Conservation (phyloP, 148 eudicot genomes). For the Silene uniflora region DNA sequence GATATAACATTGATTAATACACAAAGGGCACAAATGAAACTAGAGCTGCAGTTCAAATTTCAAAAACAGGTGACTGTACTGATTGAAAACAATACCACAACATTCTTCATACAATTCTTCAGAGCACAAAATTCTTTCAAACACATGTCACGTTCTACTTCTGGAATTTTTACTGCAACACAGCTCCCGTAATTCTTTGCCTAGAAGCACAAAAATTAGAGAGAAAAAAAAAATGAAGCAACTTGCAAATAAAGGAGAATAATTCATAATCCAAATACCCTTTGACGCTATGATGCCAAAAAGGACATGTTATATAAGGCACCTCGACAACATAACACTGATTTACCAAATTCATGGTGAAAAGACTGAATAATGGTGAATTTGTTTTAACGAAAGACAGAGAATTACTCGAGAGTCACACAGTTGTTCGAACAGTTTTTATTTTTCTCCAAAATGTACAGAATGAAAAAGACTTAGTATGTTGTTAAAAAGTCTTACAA, state of each 20-base stretch:
- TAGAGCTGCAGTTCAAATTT: background rate
- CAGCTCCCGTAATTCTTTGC: slow-evolving; percentile 87
- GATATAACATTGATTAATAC: slow-evolving; percentile 9
- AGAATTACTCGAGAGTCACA: background rate
- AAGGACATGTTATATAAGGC: background rate
- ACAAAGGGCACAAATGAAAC: background rate
- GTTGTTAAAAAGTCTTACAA: background rate
- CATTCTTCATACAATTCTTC: slow-evolving; percentile 79
- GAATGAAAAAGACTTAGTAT: background rate
- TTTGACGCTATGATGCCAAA: background rate
- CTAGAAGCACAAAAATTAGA: slow-evolving; percentile 38
- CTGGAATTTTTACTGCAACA: slow-evolving; percentile 85
- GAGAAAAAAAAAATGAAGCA: background rate
- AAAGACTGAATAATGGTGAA: background rate
- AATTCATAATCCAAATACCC: background rate
- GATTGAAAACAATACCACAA: slow-evolving; percentile 44
- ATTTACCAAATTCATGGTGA: slow-evolving; percentile 1
- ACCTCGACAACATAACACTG: background rate
- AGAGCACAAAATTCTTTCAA: slow-evolving; percentile 75
- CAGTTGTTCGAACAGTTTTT: background rate
- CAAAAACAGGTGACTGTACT: slow-evolving; percentile 4
- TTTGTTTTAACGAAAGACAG: background rate
- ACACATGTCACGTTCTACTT: slow-evolving; percentile 90
- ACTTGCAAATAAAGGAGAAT: background rate
- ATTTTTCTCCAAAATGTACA: background rate